Conservation (phyloP, 441 rosid species). For the Mallotus repandus region DNA sequence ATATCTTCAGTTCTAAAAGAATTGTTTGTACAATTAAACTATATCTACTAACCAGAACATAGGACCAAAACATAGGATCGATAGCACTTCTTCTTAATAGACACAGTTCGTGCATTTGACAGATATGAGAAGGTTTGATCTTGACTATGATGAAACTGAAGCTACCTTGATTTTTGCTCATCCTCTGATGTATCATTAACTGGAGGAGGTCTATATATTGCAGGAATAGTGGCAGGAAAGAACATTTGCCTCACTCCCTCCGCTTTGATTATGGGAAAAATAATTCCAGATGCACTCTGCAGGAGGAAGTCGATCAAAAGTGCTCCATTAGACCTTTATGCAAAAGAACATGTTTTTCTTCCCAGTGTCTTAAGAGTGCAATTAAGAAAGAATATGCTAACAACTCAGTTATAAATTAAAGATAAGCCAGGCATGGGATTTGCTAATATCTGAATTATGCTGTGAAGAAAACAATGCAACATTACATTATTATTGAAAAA, state of each 20-base stretch:
- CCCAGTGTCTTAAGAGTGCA: too few species aligned
- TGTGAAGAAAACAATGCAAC: background rate
- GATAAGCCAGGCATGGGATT: too few species aligned
- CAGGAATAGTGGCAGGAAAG: slow-evolving; percentile 75
- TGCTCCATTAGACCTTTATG: background rate
- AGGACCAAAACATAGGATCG: background rate
- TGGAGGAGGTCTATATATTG: slow-evolving; percentile 62
- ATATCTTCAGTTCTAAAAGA: background rate
- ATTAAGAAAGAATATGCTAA: too few species aligned
- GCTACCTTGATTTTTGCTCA: background rate
- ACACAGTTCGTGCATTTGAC: background rate
- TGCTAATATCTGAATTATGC: too few species aligned
- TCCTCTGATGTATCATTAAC: slow-evolving; percentile 9
- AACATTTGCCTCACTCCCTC: slow-evolving; percentile 93
- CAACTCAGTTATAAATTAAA: too few species aligned
- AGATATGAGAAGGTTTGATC: background rate
- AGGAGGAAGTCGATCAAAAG: slow-evolving; percentile 13
- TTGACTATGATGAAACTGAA: background rate
- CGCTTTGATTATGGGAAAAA: slow-evolving; percentile 79
- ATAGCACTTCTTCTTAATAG: background rate
- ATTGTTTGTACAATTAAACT: background rate
- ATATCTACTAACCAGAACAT: background rate
- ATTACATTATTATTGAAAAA: background rate
- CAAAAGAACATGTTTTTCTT: background rate
- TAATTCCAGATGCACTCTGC: slow-evolving; percentile 81